Conservation (phyloP, 2,329 filamentous ascomycete genomes). For the Lachnellula hyalina region DNA sequence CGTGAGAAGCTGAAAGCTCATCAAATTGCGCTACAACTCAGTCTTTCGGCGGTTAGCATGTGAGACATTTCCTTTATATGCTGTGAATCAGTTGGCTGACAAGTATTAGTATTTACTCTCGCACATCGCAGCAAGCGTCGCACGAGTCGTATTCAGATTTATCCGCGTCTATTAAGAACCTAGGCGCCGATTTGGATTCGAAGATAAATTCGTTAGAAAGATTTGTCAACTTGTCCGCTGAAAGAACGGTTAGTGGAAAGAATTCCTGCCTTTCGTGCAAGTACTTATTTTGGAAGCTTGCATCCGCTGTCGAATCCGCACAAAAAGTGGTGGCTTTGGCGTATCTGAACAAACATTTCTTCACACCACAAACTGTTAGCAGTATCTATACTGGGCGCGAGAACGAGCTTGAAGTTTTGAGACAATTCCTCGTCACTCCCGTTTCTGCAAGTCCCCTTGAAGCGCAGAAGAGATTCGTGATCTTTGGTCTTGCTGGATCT, state of each 20-base stretch:
- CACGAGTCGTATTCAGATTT: constrained; percentile 5
- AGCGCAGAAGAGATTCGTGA: constrained; percentile 19
- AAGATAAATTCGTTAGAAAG: constrained; percentile 7
- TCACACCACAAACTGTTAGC: constrained; percentile 1
- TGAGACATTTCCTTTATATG: neutral
- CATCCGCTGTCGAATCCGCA: constrained; percentile 4
- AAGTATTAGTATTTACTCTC: constrained; percentile 4
- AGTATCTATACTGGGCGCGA: constrained; percentile 8
- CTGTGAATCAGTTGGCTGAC: constrained; percentile 1
- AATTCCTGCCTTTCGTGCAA: neutral
- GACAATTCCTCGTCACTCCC: neutral
- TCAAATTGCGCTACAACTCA: constrained; percentile 8
- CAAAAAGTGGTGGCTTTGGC: constrained; percentile 1
- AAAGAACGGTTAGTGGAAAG: constrained; percentile 2
- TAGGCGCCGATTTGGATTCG: constrained; percentile 5
- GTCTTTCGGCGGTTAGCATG: constrained; percentile 5
- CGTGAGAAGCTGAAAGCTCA: constrained; percentile 4
- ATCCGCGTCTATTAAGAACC: constrained; percentile 4
- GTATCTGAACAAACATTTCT: neutral
- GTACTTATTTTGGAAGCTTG: constrained; percentile 1
- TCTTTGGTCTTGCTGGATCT: constrained; percentile 26
- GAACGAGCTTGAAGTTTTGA: constrained; percentile 1
- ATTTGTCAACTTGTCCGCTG: neutral
- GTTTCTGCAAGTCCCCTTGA: neutral
- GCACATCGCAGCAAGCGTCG: constrained; percentile 5